Conservation (phyloP, 768 basidiomycete genomes). For the Mrakia blollopis region DNA sequence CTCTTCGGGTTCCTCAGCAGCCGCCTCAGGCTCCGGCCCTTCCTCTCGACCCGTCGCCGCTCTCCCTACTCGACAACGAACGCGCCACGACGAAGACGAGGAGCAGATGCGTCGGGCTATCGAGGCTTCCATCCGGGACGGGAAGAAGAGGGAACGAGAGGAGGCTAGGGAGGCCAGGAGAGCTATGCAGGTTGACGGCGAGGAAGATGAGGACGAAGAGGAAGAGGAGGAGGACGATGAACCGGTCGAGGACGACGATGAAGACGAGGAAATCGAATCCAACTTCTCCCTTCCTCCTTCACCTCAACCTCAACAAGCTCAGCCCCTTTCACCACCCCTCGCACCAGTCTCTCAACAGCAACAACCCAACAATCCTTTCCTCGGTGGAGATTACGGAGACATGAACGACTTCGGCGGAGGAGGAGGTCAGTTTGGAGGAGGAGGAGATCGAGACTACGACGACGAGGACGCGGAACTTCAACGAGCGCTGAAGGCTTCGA, state of each 20-base stretch:
- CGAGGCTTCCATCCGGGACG: constrained; percentile 24
- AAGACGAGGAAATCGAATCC: neutral
- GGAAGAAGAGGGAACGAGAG: constrained; percentile 5
- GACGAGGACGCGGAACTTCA: constrained; percentile 12
- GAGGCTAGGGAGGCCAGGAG: neutral
- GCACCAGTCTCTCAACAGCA: no score
- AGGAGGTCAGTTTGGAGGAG: neutral
- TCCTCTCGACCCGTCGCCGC: neutral
- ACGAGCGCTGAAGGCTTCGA: neutral
- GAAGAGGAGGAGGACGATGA: constrained; percentile 26
- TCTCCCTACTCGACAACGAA: neutral
- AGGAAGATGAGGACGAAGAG: constrained; percentile 11
- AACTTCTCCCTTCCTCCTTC: neutral
- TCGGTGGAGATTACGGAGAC: neutral
- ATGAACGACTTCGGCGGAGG: neutral
- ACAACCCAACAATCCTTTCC: neutral
- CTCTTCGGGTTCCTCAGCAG: neutral
- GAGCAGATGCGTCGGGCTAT: constrained; percentile 28
- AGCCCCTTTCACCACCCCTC: neutral
- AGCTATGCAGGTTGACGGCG: constrained; percentile 12
- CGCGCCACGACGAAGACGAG: constrained; percentile 32
- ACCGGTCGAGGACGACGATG: constrained; percentile 3
- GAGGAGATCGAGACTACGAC: constrained; percentile 1
- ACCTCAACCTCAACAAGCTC: neutral
- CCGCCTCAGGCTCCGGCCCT: neutral